Evolutionary conservation across 352 stramenopile species (phyloP), one percentile per base, ranked within the genome.

Genomic region (Plasmopara viticola): DNA sequence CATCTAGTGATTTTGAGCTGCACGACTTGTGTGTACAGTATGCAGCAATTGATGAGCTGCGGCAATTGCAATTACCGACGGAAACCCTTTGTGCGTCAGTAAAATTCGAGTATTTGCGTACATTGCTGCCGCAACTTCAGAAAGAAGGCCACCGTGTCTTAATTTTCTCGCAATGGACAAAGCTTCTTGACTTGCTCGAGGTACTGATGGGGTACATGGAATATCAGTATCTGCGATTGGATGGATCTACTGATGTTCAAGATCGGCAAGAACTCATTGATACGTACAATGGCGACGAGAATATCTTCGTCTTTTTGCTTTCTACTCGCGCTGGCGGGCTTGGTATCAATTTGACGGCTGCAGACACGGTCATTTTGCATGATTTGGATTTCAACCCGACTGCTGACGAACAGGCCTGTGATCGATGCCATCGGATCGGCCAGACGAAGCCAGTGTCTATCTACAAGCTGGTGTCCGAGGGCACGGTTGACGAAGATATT

Each of bases 101-200:
- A 31, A 99, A 99, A 62, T 98, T 98, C 68, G 71, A 93, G 33
- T 85, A 83, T 30, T 72, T 99, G 42, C 76, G 78, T 17, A 58
- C 60, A 13, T 57, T 98, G 40, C 65, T 99, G 4, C 95, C 95
- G 0, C 74, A 91, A 13, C 75, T 98, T 30, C 58, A 70, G 18
- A 38, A 51, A 10, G 72, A 97, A 13, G 94, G 91, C 1, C 95
- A 98, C 58, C 82, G 94, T 31, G 87, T 99, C 14, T 67, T 99
- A 10, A 95, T 98, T 33, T 99, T 99, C 63, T 98, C 92, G 6
- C 93, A 98, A 59, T 98, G 94, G 95, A 98, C 92, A 20, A 96
- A 88, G 41, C 74, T 97, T 31, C 60, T 98, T 18, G 93, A 98
- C 67, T 68, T 98, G n/a, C 64, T 98, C 20, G 85, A 95, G 53